Conservation (phyloP, 148 eudicot species). For the Gaultheria prostrata region DNA sequence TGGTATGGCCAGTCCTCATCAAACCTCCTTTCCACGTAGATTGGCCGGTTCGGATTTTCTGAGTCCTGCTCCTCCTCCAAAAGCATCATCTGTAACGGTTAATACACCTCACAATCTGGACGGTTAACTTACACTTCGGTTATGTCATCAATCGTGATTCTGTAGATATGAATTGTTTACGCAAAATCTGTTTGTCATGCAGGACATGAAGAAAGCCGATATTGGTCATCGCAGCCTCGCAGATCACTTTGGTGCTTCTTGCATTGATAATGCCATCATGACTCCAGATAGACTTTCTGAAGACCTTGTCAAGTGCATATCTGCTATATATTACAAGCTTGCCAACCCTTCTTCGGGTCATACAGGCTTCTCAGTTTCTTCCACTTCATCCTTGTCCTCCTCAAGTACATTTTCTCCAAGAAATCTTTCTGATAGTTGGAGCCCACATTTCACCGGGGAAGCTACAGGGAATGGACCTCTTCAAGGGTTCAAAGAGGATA, state of each 20-base stretch:
- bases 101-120: constrained; percentile 8
- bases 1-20: constrained; percentile 3
- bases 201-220: constrained; percentile 29
- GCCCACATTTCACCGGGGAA: constrained; percentile 37
- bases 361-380: constrained; percentile 31
- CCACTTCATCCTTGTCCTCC: constrained; percentile 43
- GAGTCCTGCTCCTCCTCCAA: constrained; percentile 17
- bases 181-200: constrained; percentile 18
- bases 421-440: constrained; percentile 43
- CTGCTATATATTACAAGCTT: constrained; percentile 47
- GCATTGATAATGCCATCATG: constrained; percentile 22
- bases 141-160: neutral
- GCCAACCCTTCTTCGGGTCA: constrained; percentile 29
- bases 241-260: constrained; percentile 40
- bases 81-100: constrained; percentile 22
- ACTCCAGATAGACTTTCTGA: constrained; percentile 49
- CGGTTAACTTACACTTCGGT: neutral
- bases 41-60: constrained; percentile 16
- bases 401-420: constrained; percentile 46
- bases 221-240: constrained; percentile 45
- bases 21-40: constrained; percentile 12
- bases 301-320: constrained; percentile 49
- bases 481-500: constrained; percentile 25
- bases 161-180: neutral
- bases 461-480: constrained; percentile 12